phyloP scores from a whole-genome alignment of 2,329 filamentous ascomycete genomes.

The Trichoderma koningii region DNA sequence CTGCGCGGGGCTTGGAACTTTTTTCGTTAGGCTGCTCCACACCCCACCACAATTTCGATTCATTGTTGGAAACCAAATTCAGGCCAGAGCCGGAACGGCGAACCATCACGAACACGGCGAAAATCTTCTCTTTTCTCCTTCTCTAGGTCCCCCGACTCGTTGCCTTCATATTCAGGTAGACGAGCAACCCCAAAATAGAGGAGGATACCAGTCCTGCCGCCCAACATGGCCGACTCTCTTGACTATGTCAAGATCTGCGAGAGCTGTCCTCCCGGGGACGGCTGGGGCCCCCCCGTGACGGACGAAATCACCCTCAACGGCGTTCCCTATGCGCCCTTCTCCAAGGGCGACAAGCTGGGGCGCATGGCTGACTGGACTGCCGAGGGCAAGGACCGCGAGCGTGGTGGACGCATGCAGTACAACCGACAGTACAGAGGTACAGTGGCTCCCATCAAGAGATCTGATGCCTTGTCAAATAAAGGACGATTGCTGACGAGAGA shows the following conservation, averaged over 20 bases:
- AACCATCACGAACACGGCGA: conserved; percentile 22
- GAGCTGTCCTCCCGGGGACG: conserved; percentile 71
- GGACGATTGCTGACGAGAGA: conserved; percentile 3
- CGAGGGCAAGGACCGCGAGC: conserved; percentile 82
- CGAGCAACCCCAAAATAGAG: background rate
- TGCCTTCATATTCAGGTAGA: background rate
- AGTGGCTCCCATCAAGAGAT: conserved; percentile 29
- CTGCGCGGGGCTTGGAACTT: conserved; percentile 27
- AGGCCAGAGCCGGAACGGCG: conserved; percentile 17
- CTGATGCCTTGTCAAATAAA: too few relatives aligned
- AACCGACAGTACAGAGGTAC: conserved; percentile 90
- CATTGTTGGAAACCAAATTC: conserved; percentile 40
- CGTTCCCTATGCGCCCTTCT: conserved; percentile 96
- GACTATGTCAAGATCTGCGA: conserved; percentile 65
- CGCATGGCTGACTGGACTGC: conserved; percentile 98
- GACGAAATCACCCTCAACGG: conserved; percentile 88
- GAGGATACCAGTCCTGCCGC: conserved; percentile 7
- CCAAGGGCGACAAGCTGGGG: conserved; percentile 96
- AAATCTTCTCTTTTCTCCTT: conserved; percentile 5
- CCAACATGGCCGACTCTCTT: conserved; percentile 57
- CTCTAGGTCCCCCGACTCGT: background rate
- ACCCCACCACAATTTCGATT: conserved; percentile 49
- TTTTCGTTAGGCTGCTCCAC: conserved; percentile 38
- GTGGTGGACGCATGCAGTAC: conserved; percentile 82
- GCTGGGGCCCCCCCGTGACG: conserved; percentile 85